Evolutionary conservation across 1,139 yeast species (phyloP).

Genomic region (Geotrichum phurueaensis): DNA sequence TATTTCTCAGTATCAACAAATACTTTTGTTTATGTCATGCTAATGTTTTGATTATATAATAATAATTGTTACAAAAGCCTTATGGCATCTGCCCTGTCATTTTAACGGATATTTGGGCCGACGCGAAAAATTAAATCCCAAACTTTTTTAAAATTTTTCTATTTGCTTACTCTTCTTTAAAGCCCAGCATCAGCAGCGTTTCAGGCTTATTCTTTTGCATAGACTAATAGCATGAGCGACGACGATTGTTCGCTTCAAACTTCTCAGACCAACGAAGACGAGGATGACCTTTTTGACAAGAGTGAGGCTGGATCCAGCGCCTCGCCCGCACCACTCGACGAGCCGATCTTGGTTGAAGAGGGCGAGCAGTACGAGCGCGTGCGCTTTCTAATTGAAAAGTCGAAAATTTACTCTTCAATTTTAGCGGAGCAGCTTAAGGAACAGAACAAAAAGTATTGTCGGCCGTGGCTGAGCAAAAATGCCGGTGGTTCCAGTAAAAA

Average conservation of each 20-base stretch:
- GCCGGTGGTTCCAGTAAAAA: not conserved
- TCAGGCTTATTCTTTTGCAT: not conserved
- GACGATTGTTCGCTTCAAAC: not conserved
- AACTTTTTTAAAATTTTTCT: not conserved
- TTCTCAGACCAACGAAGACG: not conserved
- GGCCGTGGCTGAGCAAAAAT: not conserved
- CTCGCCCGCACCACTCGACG: conserved; percentile 13
- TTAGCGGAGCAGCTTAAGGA: conserved; percentile 37
- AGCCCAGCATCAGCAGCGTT: not conserved
- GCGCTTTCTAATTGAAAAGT: conserved; percentile 68
- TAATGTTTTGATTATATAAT: not conserved
- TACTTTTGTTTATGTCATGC: not conserved
- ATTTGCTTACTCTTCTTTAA: not conserved
- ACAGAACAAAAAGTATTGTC: not conserved
- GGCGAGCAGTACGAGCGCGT: conserved; percentile 54
- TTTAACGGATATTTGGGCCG: not conserved
- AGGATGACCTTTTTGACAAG: conserved; percentile 17
- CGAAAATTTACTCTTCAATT: conserved; percentile 77
- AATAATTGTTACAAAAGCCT: not conserved
- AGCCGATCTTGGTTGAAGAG: conserved; percentile 20
- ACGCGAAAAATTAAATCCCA: not conserved
- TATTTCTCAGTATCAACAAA: not conserved
- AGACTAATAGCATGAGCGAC: not conserved
- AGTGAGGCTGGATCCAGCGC: conserved; percentile 12
- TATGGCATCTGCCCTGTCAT: not conserved